Evolutionary conservation across 2,329 filamentous ascomycete genomes (phyloP).

Genomic region (Phialocephala subalpina): DNA sequence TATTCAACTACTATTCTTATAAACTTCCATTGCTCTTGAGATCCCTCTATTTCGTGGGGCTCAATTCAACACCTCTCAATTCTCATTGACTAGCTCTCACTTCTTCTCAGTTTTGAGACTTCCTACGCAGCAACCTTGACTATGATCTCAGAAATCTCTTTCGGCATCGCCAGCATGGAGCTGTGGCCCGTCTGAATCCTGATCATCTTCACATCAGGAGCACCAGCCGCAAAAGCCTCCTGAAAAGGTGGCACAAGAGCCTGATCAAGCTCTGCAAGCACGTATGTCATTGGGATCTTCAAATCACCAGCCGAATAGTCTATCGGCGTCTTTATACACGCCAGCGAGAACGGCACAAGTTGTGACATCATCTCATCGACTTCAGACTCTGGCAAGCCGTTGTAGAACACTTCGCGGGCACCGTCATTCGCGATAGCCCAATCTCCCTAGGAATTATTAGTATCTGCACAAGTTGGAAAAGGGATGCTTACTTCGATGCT

Average conservation of each 20-base stretch:
- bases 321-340: neutral
- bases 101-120: neutral
- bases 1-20: too few species aligned
- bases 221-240: neutral
- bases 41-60: too few species aligned
- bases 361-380: neutral
- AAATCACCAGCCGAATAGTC: neutral
- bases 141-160: neutral
- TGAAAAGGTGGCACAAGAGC: neutral
- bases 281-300: slow-evolving; percentile 2
- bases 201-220: neutral
- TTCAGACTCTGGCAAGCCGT: neutral
- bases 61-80: neutral
- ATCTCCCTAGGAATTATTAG: neutral
- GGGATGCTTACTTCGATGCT: neutral
- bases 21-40: too few species aligned
- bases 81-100: neutral
- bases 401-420: neutral
- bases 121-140: neutral
- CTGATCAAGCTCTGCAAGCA: neutral
- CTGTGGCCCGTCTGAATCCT: neutral
- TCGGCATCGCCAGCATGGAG: neutral
- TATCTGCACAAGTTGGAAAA: neutral
- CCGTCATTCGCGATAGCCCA: neutral
- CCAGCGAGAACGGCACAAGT: neutral